Evolutionary conservation across 139 green algal species (phyloP), one percentile per base, ranked within the genome.

Genomic region (Haematococcus sp.): DNA sequence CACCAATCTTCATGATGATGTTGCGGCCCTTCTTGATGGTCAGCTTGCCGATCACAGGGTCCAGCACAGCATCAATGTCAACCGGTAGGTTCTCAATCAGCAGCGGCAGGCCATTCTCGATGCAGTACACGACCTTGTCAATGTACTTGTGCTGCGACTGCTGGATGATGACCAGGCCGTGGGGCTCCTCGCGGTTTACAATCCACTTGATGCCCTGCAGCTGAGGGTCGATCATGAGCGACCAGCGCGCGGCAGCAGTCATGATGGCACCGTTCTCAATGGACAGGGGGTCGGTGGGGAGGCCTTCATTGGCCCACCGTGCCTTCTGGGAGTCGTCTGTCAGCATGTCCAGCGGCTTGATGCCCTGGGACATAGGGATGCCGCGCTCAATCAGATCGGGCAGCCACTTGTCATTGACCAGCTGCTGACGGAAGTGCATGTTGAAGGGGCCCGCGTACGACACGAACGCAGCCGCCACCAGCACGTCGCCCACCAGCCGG

Each of bases 251-350:
- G 13, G 87, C 85, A 55, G 82, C 88, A 30, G 73, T 88, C 77
- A 98, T 91, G 76, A 97, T 96, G 49, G 90, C 93, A 15, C 91
- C 93, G 72, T 98, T 98, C 79, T 97, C 92, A 16, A 95, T 68
- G 11, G 82, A 91, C 70, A 97, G 80, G 0, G 84, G 76, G 75
- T 98, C 93, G 0, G 84, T 90, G 28, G 88, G 91, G 69, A 98
- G 82, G 16, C 93, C 93, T 75, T 97, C 92, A 35, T 93, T 91
- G 25, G 84, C 82, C 92, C 92, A 97, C 32, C 84, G 81, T 5
- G 86, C 90, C 76, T 90, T 92, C 46, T 52, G 75, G 4, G 86
- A 77, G 63, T 92, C 89, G 70, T 92, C 77, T 2, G 83, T 84
- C 15, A 93, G 81, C 76, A 91, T 61, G 43, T 84, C 79, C 30